Evolutionary conservation across 495 filamentous ascomycete genomes (phyloP), one percentile per base, ranked within the genome.

Genomic region (Tuber melanosporum): DNA sequence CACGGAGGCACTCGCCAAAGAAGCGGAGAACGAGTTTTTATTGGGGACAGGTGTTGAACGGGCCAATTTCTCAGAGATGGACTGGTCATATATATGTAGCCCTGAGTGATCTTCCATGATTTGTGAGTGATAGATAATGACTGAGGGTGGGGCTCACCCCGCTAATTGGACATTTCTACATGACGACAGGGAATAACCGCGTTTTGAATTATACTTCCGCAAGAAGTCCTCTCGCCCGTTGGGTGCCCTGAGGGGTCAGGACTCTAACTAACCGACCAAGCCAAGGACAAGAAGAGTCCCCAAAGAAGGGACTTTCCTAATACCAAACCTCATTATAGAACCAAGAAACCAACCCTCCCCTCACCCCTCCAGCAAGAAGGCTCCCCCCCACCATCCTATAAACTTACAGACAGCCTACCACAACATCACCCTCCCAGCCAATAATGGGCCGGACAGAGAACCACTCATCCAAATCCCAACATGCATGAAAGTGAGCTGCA

Each of bases 321-420:
- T 20, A 26, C 44, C 39, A 72, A 42, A 8, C 26, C 44, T 14
- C 20, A 22, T 26, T 17, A 42, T 45, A 41, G 20, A 19, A 42
- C 44, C n/a, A 26, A 12, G 22, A 76, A 26, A 45, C 66, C 0
- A 72, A 87, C 86, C 86, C 79, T n/a, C 85, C 88, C 45, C 90
- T 93, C 15, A 32, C 87, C 96, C 32, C 92, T 93, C 82, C 93
- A 93, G 0, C 87, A 89, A 36, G 45, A 12, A 12, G 26, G 17
- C 12, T 9, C 32, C 12, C 39, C 62, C 47, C 69, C 26, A 9
- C 26, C 20, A 7, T 43, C 22, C 36, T 52, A 42, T 72, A 46
- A 36, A 42, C 26, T 46, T 80, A 44, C 85, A 87, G 71, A 73
- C 49, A 84, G 2, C 80, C 73, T 74, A 79, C 70, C 81, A 73